Base-by-base conservation (phyloP, 352 stramenopile genomes). In the Phytophthora gonapodyides region DNA sequence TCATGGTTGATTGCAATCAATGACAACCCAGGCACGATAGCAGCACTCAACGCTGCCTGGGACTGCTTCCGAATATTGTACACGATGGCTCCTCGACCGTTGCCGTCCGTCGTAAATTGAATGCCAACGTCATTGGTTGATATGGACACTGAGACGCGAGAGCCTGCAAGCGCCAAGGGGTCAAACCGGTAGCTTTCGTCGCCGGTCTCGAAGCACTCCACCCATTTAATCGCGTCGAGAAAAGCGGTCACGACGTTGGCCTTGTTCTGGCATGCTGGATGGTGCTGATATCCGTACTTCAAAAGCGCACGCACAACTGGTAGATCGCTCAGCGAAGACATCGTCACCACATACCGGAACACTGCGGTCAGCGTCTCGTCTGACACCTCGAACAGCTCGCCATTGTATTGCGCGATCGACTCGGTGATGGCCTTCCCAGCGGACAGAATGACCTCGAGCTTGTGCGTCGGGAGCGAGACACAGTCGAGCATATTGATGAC, bases 1-100 rank as follows among this genome's bases (percentile, higher is more conserved):
- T 91, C 82, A 30, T 90, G 80, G 37, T 96, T 96, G 50, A 96
- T 86, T 1, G 83, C 85, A 45, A 96, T 86, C 19, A 96, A 63
- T 3, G 87, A 89, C 0, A 94, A 61, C 5, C 85, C 85, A 24
- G 85, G 78, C 5, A 86, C 59, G 35, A 96, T 88, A 5, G 79
- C 61, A 34, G 73, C 69, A 49, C 87, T 93, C 47, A 93, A 40
- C 5, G 82, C 87, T 53, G 87, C 87, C 65, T 96, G 87, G 0
- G 87, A 96, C 10, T 84, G 63, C 59, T 92, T 94, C 42, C 84
- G 80, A 30, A 96, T 77, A 46, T 49, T 91, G 49, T 88, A 70
- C 10, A 96, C 85, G 38, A 93, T 73, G 4, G 87, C 85, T 7
- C 87, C 87, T 44, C 87, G 80, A 2, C 82, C 82, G 15, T 92